Evolutionary conservation across 73 alveolate genomes (phyloP).

Genomic region (Paraurostyla sp.): DNA sequence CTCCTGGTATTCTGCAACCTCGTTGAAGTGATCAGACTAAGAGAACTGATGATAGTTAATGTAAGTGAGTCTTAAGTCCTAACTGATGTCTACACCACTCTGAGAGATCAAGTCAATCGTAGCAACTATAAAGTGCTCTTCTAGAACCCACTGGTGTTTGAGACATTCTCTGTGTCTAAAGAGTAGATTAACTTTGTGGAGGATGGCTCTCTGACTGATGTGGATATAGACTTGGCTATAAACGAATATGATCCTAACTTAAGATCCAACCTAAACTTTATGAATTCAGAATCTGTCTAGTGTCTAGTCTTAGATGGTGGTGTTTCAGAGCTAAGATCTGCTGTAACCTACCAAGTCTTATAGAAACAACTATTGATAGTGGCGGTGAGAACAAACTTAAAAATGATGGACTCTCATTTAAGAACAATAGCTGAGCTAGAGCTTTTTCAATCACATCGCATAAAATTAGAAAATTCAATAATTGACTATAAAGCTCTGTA

Average conservation of each 20-base stretch:
- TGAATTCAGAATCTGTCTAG: conserved; percentile 62
- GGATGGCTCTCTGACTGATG: conserved; percentile 70
- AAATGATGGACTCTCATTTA: conserved; percentile 53
- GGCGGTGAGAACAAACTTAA: conserved; percentile 48
- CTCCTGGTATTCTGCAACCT: conserved; percentile 68
- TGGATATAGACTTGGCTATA: conserved; percentile 69
- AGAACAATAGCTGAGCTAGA: conserved; percentile 70
- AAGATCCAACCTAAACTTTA: conserved; percentile 65
- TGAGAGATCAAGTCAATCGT: conserved; percentile 22
- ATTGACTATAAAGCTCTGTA: neutral
- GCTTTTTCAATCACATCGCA: neutral
- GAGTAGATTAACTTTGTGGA: conserved; percentile 68
- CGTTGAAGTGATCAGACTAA: conserved; percentile 66
- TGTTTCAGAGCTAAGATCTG: conserved; percentile 73
- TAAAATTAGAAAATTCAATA: conserved; percentile 11
- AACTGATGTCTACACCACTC: conserved; percentile 1
- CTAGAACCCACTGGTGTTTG: conserved; percentile 15
- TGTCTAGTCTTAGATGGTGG: conserved; percentile 65
- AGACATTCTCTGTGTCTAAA: conserved; percentile 25
- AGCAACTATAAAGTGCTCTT: conserved; percentile 22
- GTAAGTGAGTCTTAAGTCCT: conserved; percentile 57
- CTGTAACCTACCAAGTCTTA: conserved; percentile 63
- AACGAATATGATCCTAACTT: conserved; percentile 73
- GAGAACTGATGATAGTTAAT: conserved; percentile 57
- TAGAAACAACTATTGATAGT: conserved; percentile 61